Conservation (phyloP, 768 basidiomycete genomes). For the Mycena amicta region DNA sequence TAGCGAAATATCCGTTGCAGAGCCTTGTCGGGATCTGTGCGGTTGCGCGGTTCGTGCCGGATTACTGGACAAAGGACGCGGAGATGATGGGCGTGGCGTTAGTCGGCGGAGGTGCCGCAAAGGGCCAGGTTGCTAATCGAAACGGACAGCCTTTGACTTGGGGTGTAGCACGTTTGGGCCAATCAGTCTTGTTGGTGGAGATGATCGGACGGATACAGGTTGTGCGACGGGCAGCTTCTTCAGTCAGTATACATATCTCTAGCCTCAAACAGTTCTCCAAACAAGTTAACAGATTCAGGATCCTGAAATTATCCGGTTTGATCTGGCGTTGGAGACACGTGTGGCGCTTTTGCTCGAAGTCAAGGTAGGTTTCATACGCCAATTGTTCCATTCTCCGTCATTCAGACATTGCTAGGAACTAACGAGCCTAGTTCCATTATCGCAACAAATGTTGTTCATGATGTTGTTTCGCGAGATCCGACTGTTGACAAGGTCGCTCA, state of each 20-base stretch:
- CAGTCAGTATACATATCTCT: too few species aligned
- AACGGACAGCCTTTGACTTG: slow-evolving; percentile 30
- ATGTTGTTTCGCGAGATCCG: slow-evolving; percentile 67
- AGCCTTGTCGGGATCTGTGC: slow-evolving; percentile 56
- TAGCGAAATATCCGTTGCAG: slow-evolving; percentile 59
- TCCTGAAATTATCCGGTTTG: slow-evolving; percentile 46
- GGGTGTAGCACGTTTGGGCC: slow-evolving; percentile 61
- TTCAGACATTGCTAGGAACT: slow-evolving; percentile 50
- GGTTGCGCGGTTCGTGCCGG: slow-evolving; percentile 55
- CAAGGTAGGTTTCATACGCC: slow-evolving; percentile 41
- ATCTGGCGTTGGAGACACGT: slow-evolving; percentile 56
- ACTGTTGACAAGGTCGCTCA: slow-evolving; percentile 62
- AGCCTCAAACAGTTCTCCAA: too few species aligned
- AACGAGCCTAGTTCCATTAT: slow-evolving; percentile 48
- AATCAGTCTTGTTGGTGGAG: slow-evolving; percentile 63
- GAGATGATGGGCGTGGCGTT: slow-evolving; percentile 78
- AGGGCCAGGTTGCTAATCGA: slow-evolving; percentile 19
- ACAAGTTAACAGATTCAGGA: slow-evolving; percentile 34
- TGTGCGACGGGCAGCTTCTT: slow-evolving; percentile 43
- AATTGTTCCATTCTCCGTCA: neutral
- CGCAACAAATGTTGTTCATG: slow-evolving; percentile 61
- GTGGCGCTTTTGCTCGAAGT: slow-evolving; percentile 58
- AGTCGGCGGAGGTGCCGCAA: slow-evolving; percentile 43
- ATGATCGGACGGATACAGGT: slow-evolving; percentile 55
- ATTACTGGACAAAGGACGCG: slow-evolving; percentile 68